Percentiles rank a stretch among this genome's conserved stretches.
Conservation (phyloP, 345 rosid genomes). For the Aquilaria malaccensis region DNA sequence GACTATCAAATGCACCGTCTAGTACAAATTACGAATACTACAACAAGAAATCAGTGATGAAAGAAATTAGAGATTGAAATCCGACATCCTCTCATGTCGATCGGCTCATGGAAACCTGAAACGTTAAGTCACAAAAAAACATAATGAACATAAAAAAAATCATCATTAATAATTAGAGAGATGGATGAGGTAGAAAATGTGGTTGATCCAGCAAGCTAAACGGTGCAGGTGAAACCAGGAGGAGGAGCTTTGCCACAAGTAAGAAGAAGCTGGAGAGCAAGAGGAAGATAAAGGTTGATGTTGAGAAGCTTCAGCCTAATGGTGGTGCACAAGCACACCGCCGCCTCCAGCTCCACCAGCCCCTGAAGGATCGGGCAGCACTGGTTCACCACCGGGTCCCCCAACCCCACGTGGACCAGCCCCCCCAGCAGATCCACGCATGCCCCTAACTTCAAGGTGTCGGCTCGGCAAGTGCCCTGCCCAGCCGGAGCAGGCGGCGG, state of each 20-base stretch:
- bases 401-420: conserved; percentile 65
- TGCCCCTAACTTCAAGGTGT: conserved; percentile 80
- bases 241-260: conserved; percentile 97
- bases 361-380: conserved; percentile 85
- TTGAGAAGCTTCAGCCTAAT: conserved; percentile 80
- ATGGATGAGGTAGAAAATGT: not conserved
- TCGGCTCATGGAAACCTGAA: conserved; percentile 24
- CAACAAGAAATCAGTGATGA: no score
- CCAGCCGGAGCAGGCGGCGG: conserved; percentile 11
- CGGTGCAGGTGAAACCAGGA: conserved; percentile 89
- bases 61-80: not conserved
- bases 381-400: conserved; percentile 67
- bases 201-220: conserved; percentile 33
- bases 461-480: conserved; percentile 59
- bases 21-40: no score
- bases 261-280: conserved; percentile 91
- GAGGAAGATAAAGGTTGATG: conserved; percentile 71
- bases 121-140: conserved; percentile 4
- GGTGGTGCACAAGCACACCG: conserved; percentile 87
- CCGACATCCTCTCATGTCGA: conserved; percentile 61
- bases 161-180: not conserved
- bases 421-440: conserved; percentile 93
- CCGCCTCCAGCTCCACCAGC: conserved; percentile 80
- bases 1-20: no score
- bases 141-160: not conserved